These are phyloP conservation scores for Xylariaceae sp. DNA, from an alignment of 2,329 filamentous ascomycete genomes.

Conservation along the genomic window DNA sequence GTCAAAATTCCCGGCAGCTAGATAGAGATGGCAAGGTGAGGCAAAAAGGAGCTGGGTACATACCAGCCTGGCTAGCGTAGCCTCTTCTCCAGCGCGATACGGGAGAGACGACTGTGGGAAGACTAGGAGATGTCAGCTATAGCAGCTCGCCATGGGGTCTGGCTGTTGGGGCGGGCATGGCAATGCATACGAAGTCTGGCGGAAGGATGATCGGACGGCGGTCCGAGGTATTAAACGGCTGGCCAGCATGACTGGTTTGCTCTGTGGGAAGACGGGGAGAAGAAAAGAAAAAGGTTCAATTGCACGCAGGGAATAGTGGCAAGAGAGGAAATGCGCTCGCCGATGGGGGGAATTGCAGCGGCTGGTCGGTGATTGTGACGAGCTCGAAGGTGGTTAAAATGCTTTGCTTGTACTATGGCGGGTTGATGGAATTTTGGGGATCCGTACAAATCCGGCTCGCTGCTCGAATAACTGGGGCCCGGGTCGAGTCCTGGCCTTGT, in stretches of 20 bases:
- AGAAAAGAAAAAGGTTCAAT: not conserved
- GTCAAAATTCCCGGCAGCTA: constrained; percentile 37
- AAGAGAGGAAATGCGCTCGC: not conserved
- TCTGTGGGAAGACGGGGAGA: no score
- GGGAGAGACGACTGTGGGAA: constrained; percentile 45
- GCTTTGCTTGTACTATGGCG: not conserved
- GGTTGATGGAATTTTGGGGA: constrained; percentile 16
- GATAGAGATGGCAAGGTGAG: not conserved
- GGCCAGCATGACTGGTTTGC: constrained; percentile 47
- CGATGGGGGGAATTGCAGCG: not conserved
- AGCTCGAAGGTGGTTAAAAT: not conserved
- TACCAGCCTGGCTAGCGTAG: constrained; percentile 55
- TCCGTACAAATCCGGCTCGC: constrained; percentile 6
- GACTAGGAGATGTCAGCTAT: constrained; percentile 35
- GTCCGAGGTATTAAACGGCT: constrained; percentile 57
- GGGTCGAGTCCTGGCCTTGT: constrained; percentile 3
- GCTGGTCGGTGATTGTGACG: not conserved
- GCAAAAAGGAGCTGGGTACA: not conserved
- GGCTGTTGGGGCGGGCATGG: constrained; percentile 11
- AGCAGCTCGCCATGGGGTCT: not conserved
- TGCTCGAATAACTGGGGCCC: not conserved
- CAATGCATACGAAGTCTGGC: constrained; percentile 43
- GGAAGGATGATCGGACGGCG: constrained; percentile 53
- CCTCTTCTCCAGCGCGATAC: constrained; percentile 51
- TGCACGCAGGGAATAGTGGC: constrained; percentile 5